phyloP scores from a whole-genome alignment of 208 protist genomes.

The Wallacemonas rigidus region DNA sequence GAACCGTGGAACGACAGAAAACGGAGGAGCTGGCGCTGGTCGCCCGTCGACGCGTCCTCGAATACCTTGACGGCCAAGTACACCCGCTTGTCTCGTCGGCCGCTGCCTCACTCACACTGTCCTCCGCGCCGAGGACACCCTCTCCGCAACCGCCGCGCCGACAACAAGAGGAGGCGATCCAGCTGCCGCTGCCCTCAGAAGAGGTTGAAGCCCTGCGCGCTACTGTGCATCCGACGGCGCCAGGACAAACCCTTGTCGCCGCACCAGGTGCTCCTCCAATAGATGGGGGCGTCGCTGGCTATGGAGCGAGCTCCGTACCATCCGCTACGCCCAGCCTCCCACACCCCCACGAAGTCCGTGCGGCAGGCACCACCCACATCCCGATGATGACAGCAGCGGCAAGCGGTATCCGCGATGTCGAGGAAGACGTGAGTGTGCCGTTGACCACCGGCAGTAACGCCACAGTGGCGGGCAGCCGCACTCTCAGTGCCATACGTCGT shows the following conservation, averaged over 20 bases:
- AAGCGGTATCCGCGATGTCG: too few species aligned
- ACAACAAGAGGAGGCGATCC: background rate
- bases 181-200: too few species aligned
- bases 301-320: background rate
- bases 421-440: too few species aligned
- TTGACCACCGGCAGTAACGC: background rate
- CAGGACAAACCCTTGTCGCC: too few species aligned
- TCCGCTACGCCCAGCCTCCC: background rate
- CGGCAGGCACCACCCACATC: background rate
- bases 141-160: constrained; percentile 1
- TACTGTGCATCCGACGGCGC: too few species aligned
- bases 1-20: background rate
- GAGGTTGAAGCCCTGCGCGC: too few species aligned
- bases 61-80: constrained; percentile 14
- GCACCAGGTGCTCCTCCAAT: too few species aligned
- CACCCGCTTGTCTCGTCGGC: background rate
- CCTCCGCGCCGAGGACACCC: background rate
- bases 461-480: background rate
- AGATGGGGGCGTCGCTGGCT: too few species aligned
- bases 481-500: background rate
- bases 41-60: constrained; percentile 3
- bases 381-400: too few species aligned
- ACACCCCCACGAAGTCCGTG: background rate
- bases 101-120: background rate
- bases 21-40: constrained; percentile 8